Evolutionary conservation across 768 basidiomycete genomes (phyloP), one percentile per base, ranked within the genome.

Genomic region (Tulasnella sp.): DNA sequence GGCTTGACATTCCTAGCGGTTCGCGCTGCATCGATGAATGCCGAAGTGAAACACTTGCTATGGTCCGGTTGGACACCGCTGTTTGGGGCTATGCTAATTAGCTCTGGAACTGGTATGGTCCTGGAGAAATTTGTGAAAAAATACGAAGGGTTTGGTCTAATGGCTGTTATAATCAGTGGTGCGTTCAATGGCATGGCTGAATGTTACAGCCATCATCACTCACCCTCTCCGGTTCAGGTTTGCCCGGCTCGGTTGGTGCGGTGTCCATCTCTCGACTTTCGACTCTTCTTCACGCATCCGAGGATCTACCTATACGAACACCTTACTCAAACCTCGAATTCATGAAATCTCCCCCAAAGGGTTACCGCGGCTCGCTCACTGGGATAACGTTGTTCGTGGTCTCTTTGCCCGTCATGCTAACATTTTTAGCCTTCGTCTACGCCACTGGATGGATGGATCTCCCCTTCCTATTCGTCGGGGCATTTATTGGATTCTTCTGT

Each of bases 201-300:
- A 6, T 46, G 55, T 37, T 77, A 73, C 39, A 78, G 32, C 39
- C 23, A 46, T 48, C 40, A 55, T n/a, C 73, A 57, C 48, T 37
- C 71, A 51, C 67, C 40, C 70, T 74, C 9, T 74, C 39, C 55
- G 74, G 69, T n/a, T 1, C 80, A 91, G 93, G 94, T 73, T 85
- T 99, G 18, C 93, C 95, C 0, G 97, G 96, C 15, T 91, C 92
- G 57, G 92, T 96, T 3, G 96, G 96, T 3, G 91, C 94, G 18
- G 95, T 99, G 81, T 91, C 94, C 80, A 91, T 96, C 48, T 98
- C 96, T 1, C 89, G 98, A 10, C 86, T 98, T 5, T 97, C 96
- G 0, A 99, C 98, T 0, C 87, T 91, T 0, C 86, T 98, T 29
- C 98, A 99, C 80, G 87, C 90, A 39, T 69, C 77, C 11, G 79